Base-by-base conservation (phyloP, 306 rosid species). In the Lupinus albus region DNA sequence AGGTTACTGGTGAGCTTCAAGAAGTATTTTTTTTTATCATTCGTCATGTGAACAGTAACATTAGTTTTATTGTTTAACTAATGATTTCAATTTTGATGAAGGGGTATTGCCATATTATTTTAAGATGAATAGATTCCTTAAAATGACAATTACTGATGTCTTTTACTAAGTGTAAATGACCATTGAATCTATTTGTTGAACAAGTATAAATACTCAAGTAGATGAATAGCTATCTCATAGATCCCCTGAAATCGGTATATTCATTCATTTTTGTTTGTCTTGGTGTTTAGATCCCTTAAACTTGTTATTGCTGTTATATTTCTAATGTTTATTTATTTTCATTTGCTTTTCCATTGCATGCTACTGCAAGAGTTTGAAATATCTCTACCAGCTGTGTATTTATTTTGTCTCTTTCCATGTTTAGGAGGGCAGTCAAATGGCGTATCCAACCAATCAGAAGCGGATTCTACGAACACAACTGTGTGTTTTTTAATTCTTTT, bases 381-480 rank as follows among this genome's bases (percentile, higher is more conserved):
- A 36, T 48, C 20, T 62, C 32, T 68, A 17, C 71, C n/a, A 16
- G 16, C 60, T 45, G 14, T 51, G 28, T 62, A 8, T 50, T 38
- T 50, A 73, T 63, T 57, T 54, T 61, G 33, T 21, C 8, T 50
- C 18, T 74, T 70, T 54, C 63, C 36, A 52, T 75, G 56, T 74
- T 38, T 72, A 93, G 99, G 96, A 56, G 91, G 91, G 17, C 94
- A 80, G 60, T 74, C 86, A 68, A 90, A 93, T 84, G 97, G 97
- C 67, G 56, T 84, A 33, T 77, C 88, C 45, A 52, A 72, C 76
- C 99, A 87, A 77, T 68, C 92, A 70, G 97, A 94, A 61, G 80
- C 84, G 36, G 97, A 94, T 72, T 85, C 95, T 13, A 86, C 92
- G 18, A 94, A 94, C 84, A 91, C 99, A 17, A 94, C 99, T 17